These are phyloP conservation scores for Solanum piurae DNA, from an alignment of 257 asterid species.

Conservation along the genomic window DNA sequence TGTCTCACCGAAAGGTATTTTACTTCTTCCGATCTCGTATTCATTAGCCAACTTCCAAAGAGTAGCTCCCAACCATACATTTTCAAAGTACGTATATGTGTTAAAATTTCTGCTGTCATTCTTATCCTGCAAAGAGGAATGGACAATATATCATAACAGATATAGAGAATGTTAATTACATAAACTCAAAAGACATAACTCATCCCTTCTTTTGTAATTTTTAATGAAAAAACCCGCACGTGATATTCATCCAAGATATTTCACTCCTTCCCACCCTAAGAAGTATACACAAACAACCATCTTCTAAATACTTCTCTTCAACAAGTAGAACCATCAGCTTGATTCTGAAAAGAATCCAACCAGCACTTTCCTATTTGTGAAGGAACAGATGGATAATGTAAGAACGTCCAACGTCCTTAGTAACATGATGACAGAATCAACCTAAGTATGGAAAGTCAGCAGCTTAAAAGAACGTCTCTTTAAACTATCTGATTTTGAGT, in stretches of 20 bases:
- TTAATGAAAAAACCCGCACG: not conserved
- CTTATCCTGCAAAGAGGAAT: conserved; percentile 54
- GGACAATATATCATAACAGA: not conserved
- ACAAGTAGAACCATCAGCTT: not conserved
- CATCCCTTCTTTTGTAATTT: not conserved
- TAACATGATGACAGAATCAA: not conserved
- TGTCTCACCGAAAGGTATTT: conserved; percentile 58
- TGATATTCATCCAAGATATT: not conserved
- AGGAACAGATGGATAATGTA: not conserved
- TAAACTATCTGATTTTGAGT: not conserved
- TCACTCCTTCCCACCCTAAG: not conserved
- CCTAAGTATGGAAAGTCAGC: not conserved
- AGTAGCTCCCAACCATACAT: conserved; percentile 95
- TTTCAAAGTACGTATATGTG: conserved; percentile 78
- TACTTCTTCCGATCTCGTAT: conserved; percentile 83
- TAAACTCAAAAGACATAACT: not conserved
- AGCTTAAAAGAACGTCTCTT: not conserved
- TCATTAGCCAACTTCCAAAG: conserved; percentile 65
- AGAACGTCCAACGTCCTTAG: not conserved
- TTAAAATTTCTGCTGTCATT: conserved; percentile 67
- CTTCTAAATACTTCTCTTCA: not conserved
- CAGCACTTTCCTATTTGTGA: not conserved
- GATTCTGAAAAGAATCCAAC: not conserved
- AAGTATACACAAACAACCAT: not conserved
- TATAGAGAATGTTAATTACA: not conserved